These are phyloP conservation scores for Pseudonitzschia pungens DNA, from an alignment of 108 stramenopile genomes.

Conservation along the genomic window DNA sequence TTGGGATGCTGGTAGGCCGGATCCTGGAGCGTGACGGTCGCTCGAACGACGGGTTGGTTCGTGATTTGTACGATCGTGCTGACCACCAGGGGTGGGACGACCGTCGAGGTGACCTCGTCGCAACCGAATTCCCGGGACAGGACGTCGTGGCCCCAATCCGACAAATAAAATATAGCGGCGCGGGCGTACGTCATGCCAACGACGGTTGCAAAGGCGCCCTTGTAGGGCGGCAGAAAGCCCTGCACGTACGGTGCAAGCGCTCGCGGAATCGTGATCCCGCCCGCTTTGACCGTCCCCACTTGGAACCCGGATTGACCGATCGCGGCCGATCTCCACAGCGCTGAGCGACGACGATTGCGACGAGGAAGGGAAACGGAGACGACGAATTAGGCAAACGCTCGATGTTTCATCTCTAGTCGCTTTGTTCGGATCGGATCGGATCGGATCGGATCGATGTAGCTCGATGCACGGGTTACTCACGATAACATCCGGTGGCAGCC, in stretches of 20 bases:
- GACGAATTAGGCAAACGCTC: too few species aligned
- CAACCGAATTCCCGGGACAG: constrained; percentile 31
- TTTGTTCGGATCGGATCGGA: neutral
- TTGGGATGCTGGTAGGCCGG: constrained; percentile 68
- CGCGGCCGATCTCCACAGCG: constrained; percentile 80
- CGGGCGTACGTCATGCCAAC: constrained; percentile 97
- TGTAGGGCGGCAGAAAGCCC: constrained; percentile 94
- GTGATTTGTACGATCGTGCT: constrained; percentile 85
- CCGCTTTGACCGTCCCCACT: constrained; percentile 40
- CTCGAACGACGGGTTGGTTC: constrained; percentile 94
- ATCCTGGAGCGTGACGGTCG: constrained; percentile 91
- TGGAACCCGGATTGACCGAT: constrained; percentile 83
- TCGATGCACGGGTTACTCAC: neutral
- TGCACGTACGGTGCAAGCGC: constrained; percentile 67
- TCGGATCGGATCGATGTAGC: neutral
- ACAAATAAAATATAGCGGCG: constrained; percentile 94
- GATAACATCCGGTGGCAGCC: constrained; percentile 80
- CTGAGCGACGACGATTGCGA: neutral
- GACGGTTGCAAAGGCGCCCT: constrained; percentile 87
- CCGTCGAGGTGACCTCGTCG: constrained; percentile 45
- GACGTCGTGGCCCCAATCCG: constrained; percentile 78
- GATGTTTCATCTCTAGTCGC: neutral
- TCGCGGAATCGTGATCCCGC: constrained; percentile 34
- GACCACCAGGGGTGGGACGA: constrained; percentile 84
- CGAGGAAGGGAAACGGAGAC: too few species aligned